These are phyloP conservation scores for Talaromyces wortmannii DNA, from an alignment of 495 filamentous ascomycete species.

Conservation along the genomic window DNA sequence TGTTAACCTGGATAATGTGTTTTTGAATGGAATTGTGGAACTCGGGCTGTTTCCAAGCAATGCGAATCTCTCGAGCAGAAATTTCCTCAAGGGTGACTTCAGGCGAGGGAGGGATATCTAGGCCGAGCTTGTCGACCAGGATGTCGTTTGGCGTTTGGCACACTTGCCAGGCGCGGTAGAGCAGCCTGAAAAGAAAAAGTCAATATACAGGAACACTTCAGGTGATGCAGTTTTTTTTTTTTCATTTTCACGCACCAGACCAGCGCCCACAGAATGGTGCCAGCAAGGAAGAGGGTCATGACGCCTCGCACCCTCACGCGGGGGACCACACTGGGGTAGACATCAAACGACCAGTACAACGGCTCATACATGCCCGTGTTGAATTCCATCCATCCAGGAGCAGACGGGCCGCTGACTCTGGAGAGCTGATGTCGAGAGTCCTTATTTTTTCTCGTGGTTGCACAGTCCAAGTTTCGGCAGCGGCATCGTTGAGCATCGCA, in stretches of 20 bases:
- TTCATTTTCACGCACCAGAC: constrained; percentile 35
- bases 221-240: background rate
- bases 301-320: constrained; percentile 43
- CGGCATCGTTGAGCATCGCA: background rate
- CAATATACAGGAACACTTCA: background rate
- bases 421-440: background rate
- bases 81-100: constrained; percentile 90
- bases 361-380: constrained; percentile 46
- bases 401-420: constrained; percentile 1
- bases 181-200: constrained; percentile 48
- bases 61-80: constrained; percentile 74
- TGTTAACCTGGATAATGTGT: constrained; percentile 89
- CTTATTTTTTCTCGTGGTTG: no score
- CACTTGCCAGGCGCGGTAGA: constrained; percentile 76
- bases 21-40: constrained; percentile 72
- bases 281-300: constrained; percentile 44
- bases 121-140: constrained; percentile 80
- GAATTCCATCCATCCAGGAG: constrained; percentile 6
- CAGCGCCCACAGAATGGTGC: constrained; percentile 42
- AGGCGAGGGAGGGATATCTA: constrained; percentile 87
- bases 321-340: constrained; percentile 40
- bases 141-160: constrained; percentile 85
- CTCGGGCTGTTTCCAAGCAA: constrained; percentile 83
- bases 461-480: background rate
- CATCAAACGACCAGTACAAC: constrained; percentile 38